Conservation (phyloP, 192 early-diverging fungal genomes). For the Coemansia sp. region DNA sequence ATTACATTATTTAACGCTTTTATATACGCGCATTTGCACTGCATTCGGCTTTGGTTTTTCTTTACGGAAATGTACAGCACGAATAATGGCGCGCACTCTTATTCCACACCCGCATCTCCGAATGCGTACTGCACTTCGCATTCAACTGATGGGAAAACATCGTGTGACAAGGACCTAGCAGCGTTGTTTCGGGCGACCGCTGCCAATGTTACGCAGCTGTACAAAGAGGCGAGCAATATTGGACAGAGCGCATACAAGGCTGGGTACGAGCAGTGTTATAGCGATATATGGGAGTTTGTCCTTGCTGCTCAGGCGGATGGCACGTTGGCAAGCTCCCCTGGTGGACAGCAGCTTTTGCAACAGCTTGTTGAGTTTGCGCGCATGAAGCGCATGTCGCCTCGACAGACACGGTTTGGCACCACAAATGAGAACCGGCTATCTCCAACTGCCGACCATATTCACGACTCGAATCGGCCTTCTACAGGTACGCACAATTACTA, state of each 20-base stretch:
- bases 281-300: slow-evolving; percentile 46
- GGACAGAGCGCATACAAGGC: slow-evolving; percentile 43
- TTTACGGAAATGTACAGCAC: slow-evolving; percentile 27
- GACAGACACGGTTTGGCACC: slow-evolving; percentile 1
- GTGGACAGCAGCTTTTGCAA: slow-evolving; percentile 18
- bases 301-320: slow-evolving; percentile 14
- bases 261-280: slow-evolving; percentile 52
- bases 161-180: slow-evolving; percentile 42
- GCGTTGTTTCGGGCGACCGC: slow-evolving; percentile 48
- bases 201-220: slow-evolving; percentile 52
- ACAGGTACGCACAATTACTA: slow-evolving; percentile 7
- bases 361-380: slow-evolving; percentile 46
- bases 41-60: not conserved
- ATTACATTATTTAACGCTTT: not conserved
- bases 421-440: not conserved
- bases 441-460: not conserved
- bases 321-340: not conserved
- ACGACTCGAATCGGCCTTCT: not conserved
- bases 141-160: slow-evolving; percentile 18
- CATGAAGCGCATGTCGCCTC: slow-evolving; percentile 29
- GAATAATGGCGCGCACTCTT: slow-evolving; percentile 24
- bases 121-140: slow-evolving; percentile 20
- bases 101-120: slow-evolving; percentile 45
- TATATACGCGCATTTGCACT: not conserved
- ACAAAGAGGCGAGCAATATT: slow-evolving; percentile 49